Base-by-base conservation (phyloP, 1,284 basidiomycete species). In the Pseudozyma tsukubaensis region DNA sequence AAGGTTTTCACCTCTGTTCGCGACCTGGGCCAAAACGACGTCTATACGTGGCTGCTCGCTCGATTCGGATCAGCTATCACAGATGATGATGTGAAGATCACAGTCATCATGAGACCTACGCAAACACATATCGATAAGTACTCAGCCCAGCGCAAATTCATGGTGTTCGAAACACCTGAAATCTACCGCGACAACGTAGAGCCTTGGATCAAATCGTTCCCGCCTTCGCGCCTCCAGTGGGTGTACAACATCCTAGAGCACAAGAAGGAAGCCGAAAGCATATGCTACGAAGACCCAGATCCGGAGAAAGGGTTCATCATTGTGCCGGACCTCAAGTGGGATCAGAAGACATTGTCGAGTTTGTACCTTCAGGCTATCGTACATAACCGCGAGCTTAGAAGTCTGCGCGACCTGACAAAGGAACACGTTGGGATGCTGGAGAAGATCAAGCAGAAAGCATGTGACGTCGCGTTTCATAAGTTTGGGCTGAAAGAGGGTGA, bases 211-310 rank as follows among this genome's bases (percentile, higher is more conserved):
- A 60, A 69, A 2, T 70, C 76, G 11, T 73, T 83, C 32, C 80
- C 80, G 11, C 51, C 67, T 1, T 76, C 77, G 16, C 73, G 82
- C 10, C 92, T 92, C 0, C 88, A 91, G 86, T 99, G 96, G 94
- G 91, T 97, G 0, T 89, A 91, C 73, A 92, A 95, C 74, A 93
- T 99, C 59, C 87, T 98, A 6, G 88, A 88, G 0, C 93, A 94
- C 19, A 86, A 86, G 34, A 91, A 92, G 18, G 95, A 99, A 85
- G 88, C 89, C 18, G 89, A 92, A 10, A 91, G 92, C 59, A 87
- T 96, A 43, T 84, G 95, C 18, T 91, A 88, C 83, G 88, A 89
- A 19, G 90, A 90, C 50, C 82, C 88, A 1, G 86, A 88, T 53
- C 85, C 86, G 0, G 81, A 86, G 11, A 81, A 76, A 1, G 91